phyloP scores from a whole-genome alignment of 129 eudicot species.

The Centrapalus pauciflorus region DNA sequence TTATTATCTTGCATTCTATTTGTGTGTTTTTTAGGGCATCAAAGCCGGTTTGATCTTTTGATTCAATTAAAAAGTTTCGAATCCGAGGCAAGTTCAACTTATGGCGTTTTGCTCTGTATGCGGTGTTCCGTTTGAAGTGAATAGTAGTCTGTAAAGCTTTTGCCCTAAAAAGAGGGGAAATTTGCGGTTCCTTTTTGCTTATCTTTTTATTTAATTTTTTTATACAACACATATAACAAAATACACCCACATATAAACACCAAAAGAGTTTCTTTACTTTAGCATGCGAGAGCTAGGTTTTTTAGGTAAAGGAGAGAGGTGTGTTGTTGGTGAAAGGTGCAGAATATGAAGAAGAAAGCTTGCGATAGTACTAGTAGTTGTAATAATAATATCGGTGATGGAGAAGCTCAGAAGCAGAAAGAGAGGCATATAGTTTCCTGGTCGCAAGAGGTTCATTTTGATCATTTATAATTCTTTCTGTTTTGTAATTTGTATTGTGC shows the following conservation, averaged over 20 bases:
- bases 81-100: constrained; percentile 38
- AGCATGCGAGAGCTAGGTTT: constrained; percentile 56
- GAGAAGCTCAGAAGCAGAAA: constrained; percentile 53
- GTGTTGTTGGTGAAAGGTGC: constrained; percentile 27
- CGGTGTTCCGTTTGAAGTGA: constrained; percentile 36
- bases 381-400: constrained; percentile 18
- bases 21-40: constrained; percentile 28
- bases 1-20: constrained; percentile 2
- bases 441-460: constrained; percentile 74
- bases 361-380: constrained; percentile 17
- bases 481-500: background rate
- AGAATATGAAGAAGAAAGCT: constrained; percentile 55
- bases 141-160: constrained; percentile 46
- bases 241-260: constrained; percentile 23
- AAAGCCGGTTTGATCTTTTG: constrained; percentile 26
- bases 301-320: constrained; percentile 22
- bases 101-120: background rate
- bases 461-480: background rate
- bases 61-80: constrained; percentile 31
- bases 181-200: constrained; percentile 29
- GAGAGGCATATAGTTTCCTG: constrained; percentile 95
- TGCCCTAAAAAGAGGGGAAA: constrained; percentile 30
- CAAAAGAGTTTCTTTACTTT: constrained; percentile 38
- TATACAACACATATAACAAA: constrained; percentile 5
- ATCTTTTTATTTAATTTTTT: constrained; percentile 9